Percentiles rank a stretch among this genome's conserved stretches.
Conservation (phyloP, 2,329 filamentous ascomycete genomes). For the Fusarium palustre region DNA sequence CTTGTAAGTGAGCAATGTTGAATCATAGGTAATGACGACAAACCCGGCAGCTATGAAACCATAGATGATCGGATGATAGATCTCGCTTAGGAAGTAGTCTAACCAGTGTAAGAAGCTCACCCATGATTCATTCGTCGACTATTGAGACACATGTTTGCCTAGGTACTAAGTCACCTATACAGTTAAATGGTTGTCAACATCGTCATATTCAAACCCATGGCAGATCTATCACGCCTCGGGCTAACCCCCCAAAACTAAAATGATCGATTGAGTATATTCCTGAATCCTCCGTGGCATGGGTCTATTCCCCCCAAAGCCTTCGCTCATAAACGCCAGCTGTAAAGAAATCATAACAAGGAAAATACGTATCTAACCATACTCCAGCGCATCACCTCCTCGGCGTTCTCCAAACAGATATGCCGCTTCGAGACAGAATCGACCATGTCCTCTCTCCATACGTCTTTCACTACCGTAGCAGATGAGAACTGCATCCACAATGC, state of each 20-base stretch:
- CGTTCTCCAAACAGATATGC: conserved; percentile 85
- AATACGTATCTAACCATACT: conserved; percentile 43
- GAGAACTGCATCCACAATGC: conserved; percentile 87
- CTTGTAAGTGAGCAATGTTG: not conserved
- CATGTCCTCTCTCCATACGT: conserved; percentile 72
- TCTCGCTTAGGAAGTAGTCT: not conserved
- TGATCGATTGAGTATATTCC: conserved; percentile 7
- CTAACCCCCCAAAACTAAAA: not conserved
- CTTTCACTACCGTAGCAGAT: conserved; percentile 96
- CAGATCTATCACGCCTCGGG: not conserved
- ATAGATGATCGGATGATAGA: not conserved
- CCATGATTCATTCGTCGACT: not conserved
- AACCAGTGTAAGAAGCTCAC: too few relatives aligned
- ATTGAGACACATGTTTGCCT: not conserved
- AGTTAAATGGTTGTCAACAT: not conserved
- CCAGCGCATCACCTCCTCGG: conserved; percentile 49
- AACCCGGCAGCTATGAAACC: not conserved
- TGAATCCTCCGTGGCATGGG: conserved; percentile 12
- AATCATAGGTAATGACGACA: not conserved
- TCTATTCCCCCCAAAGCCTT: conserved; percentile 34
- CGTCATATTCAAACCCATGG: conserved; percentile 20
- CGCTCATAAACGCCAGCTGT: conserved; percentile 33
- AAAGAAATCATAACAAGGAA: conserved; percentile 19
- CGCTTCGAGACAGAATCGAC: conserved; percentile 91
- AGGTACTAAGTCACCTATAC: not conserved